Percentiles rank a stretch among this genome's conserved stretches.
Conservation (phyloP, 1,284 basidiomycete species). For the Farysia itapuensis region DNA sequence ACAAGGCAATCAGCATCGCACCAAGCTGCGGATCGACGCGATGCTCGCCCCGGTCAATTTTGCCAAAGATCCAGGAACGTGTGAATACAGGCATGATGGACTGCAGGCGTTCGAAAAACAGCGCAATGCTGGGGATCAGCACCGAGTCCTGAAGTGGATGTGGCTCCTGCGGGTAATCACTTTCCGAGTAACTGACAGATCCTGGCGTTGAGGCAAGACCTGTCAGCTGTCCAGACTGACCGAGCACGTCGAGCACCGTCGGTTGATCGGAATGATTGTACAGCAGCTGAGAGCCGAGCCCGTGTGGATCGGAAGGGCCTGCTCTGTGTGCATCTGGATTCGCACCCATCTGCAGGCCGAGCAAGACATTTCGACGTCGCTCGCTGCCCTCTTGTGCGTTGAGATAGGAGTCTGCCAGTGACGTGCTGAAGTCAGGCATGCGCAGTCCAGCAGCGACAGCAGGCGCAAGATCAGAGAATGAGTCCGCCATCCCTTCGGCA, state of each 20-base stretch:
- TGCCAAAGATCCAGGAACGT: slow-evolving; percentile 44
- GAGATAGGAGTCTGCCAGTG: slow-evolving; percentile 47
- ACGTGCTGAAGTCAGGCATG: slow-evolving; percentile 43
- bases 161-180: slow-evolving; percentile 15
- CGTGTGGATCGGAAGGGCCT: not conserved
- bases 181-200: slow-evolving; percentile 13
- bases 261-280: slow-evolving; percentile 4
- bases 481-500: slow-evolving; percentile 20
- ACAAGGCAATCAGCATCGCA: slow-evolving; percentile 53
- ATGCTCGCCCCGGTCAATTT: slow-evolving; percentile 49
- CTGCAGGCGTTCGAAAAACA: slow-evolving; percentile 55
- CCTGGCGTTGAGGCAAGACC: slow-evolving; percentile 21
- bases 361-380: slow-evolving; percentile 25
- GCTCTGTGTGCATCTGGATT: not conserved
- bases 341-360: slow-evolving; percentile 17
- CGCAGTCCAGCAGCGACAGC: slow-evolving; percentile 30
- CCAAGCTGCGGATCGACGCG: slow-evolving; percentile 47
- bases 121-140: slow-evolving; percentile 48
- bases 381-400: slow-evolving; percentile 28
- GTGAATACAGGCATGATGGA: slow-evolving; percentile 58
- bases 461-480: slow-evolving; percentile 34
- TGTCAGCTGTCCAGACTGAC: slow-evolving; percentile 22
- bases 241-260: slow-evolving; percentile 36
- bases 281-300: slow-evolving; percentile 1
- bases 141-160: slow-evolving; percentile 45